Percentiles rank a stretch among this genome's conserved stretches.
These are phyloP conservation scores for Pinus taeda DNA, from an alignment of 75 land plant genomes.

Conservation along the genomic window DNA sequence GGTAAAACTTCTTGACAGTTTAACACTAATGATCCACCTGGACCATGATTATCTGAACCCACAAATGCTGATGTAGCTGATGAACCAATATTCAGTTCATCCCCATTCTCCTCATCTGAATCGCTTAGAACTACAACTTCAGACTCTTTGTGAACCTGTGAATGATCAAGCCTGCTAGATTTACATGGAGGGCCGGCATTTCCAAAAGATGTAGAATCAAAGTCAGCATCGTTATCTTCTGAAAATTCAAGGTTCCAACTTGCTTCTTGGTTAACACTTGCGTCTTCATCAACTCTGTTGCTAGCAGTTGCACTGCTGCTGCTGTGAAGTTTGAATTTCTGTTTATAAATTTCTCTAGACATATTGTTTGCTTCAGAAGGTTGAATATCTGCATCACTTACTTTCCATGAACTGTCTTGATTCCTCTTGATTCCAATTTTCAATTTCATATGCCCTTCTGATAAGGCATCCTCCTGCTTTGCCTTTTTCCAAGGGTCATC, in stretches of 20 bases:
- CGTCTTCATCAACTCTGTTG: constrained; percentile 73
- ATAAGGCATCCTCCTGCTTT: constrained; percentile 6
- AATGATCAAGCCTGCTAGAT: constrained; percentile 20
- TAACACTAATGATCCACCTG: constrained; percentile 5
- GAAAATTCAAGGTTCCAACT: constrained; percentile 47
- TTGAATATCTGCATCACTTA: constrained; percentile 40
- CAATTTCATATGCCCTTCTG: constrained; percentile 52
- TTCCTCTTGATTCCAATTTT: constrained; percentile 78
- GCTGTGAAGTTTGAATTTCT: neutral
- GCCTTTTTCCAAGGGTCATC: constrained; percentile 70
- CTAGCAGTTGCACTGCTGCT: constrained; percentile 68
- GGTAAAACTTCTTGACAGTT: constrained; percentile 18
- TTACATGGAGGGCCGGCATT: constrained; percentile 22
- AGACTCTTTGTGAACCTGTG: constrained; percentile 18
- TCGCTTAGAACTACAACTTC: constrained; percentile 93
- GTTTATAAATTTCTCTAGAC: neutral
- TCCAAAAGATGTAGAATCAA: constrained; percentile 38
- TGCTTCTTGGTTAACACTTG: constrained; percentile 91
- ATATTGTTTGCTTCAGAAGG: constrained; percentile 3
- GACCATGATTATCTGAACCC: constrained; percentile 16
- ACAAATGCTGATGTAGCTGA: constrained; percentile 26
- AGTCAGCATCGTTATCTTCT: constrained; percentile 54
- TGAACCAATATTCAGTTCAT: constrained; percentile 23
- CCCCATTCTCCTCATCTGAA: constrained; percentile 71
- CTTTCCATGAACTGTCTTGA: constrained; percentile 73